Conservation (phyloP, 208 protist species). For the Crithidia expoeki region DNA sequence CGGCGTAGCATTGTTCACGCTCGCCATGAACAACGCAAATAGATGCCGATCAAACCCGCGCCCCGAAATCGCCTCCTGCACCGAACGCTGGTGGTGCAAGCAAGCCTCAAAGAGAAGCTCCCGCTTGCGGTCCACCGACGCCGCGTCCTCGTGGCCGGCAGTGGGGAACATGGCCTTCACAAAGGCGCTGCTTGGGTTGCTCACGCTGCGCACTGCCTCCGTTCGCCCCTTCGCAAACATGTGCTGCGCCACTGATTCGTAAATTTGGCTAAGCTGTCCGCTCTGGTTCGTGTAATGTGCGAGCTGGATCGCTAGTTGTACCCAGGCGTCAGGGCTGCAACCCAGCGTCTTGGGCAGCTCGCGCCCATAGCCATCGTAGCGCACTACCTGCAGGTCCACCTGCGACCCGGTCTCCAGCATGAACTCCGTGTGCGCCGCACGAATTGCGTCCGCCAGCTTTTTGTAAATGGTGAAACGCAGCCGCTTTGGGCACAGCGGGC, state of each 20-base stretch:
- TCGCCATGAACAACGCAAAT: constrained; percentile 86
- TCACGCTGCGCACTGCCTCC: constrained; percentile 80
- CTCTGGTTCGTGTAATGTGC: constrained; percentile 79
- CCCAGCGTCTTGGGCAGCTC: constrained; percentile 42
- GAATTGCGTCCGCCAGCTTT: constrained; percentile 47
- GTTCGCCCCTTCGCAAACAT: constrained; percentile 76
- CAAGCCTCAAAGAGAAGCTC: constrained; percentile 60
- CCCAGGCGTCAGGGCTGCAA: constrained; percentile 71
- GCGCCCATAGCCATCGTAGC: constrained; percentile 56
- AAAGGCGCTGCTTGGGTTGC: constrained; percentile 48
- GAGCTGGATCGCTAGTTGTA: constrained; percentile 88
- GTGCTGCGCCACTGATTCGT: constrained; percentile 68
- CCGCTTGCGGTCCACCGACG: constrained; percentile 28
- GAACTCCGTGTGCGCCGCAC: constrained; percentile 46
- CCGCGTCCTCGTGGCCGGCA: constrained; percentile 19
- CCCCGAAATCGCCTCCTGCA: constrained; percentile 72
- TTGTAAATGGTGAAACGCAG: constrained; percentile 74
- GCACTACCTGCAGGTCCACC: constrained; percentile 61
- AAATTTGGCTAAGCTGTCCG: constrained; percentile 61
- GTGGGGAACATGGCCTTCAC: constrained; percentile 51
- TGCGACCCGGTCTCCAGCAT: constrained; percentile 46
- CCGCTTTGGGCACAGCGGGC: constrained; percentile 43
- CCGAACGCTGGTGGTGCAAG: constrained; percentile 53
- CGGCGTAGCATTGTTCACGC: constrained; percentile 45
- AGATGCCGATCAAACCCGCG: constrained; percentile 86